Evolutionary conservation across 257 asterid genomes (phyloP).

Genomic region (Solanum chaucha): DNA sequence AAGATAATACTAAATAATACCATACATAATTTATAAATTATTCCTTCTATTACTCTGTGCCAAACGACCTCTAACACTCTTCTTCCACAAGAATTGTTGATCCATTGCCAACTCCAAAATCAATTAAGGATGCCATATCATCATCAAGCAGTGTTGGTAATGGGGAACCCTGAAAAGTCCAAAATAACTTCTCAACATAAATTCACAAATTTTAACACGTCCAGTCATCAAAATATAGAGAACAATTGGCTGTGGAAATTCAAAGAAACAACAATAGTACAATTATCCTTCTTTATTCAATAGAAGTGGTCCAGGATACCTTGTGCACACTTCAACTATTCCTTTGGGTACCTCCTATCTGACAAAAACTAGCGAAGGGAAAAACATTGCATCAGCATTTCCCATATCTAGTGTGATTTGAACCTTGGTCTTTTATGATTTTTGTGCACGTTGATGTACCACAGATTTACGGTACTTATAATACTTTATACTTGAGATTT

Average conservation of each 20-base stretch:
- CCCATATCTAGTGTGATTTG: not conserved
- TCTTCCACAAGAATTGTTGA: conserved; percentile 80
- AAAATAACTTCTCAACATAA: not conserved
- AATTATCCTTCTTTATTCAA: not conserved
- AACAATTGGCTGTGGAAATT: not conserved
- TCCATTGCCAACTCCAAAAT: conserved; percentile 60
- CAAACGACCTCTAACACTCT: not conserved
- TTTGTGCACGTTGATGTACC: not conserved
- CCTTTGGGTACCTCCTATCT: not conserved
- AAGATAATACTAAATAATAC: too few species aligned
- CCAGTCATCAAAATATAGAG: not conserved
- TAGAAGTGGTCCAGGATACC: not conserved
- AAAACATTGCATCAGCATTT: not conserved
- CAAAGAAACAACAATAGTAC: not conserved
- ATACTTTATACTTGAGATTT: too few species aligned
- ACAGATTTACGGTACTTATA: too few species aligned
- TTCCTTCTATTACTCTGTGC: too few species aligned
- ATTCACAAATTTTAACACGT: not conserved
- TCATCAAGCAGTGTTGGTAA: conserved; percentile 71
- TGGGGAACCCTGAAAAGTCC: conserved; percentile 57
- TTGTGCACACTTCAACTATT: not conserved
- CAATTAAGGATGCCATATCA: conserved; percentile 75
- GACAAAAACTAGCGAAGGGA: not conserved
- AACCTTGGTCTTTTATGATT: not conserved
- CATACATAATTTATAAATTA: not conserved